Conservation (phyloP, 441 rosid species). For the Adansonia gregorii region DNA sequence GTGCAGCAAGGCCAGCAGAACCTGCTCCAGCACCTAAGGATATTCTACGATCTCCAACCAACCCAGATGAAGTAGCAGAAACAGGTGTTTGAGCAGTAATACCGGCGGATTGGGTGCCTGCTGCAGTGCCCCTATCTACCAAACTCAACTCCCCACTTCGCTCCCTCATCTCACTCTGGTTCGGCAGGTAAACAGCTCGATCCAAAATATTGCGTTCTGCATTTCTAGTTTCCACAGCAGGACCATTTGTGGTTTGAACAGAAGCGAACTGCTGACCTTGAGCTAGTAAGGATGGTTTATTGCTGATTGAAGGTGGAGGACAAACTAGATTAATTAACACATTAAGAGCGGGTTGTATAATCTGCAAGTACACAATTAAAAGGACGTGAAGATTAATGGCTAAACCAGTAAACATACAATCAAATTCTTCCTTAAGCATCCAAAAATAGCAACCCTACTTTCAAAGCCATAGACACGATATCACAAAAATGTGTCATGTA, state of each 20-base stretch:
- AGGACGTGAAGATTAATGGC: not conserved
- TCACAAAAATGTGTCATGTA: not conserved
- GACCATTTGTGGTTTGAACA: slow-evolving; percentile 50
- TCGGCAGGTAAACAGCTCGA: slow-evolving; percentile 44
- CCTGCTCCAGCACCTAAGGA: slow-evolving; percentile 96
- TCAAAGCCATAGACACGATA: slow-evolving; percentile 11
- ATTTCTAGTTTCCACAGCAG: slow-evolving; percentile 49
- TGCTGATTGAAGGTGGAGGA: slow-evolving; percentile 98
- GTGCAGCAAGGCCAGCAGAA: slow-evolving; percentile 97
- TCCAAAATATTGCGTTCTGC: slow-evolving; percentile 48
- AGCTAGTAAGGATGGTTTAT: slow-evolving; percentile 65
- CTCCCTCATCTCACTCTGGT: slow-evolving; percentile 59
- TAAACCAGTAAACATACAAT: not conserved
- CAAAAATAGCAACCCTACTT: not conserved
- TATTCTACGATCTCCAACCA: slow-evolving; percentile 97
- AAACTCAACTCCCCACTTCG: slow-evolving; percentile 56
- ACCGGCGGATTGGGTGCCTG: slow-evolving; percentile 49
- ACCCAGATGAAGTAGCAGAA: slow-evolving; percentile 73
- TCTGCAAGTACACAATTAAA: slow-evolving; percentile 52
- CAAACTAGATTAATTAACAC: slow-evolving; percentile 95
- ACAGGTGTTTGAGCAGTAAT: slow-evolving; percentile 63
- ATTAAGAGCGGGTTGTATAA: slow-evolving; percentile 91
- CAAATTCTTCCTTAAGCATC: slow-evolving; percentile 8
- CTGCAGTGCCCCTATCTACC: slow-evolving; percentile 51
- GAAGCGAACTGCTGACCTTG: slow-evolving; percentile 67